These are phyloP conservation scores for Penicillium lagena DNA, from an alignment of 495 filamentous ascomycete genomes.

Conservation along the genomic window DNA sequence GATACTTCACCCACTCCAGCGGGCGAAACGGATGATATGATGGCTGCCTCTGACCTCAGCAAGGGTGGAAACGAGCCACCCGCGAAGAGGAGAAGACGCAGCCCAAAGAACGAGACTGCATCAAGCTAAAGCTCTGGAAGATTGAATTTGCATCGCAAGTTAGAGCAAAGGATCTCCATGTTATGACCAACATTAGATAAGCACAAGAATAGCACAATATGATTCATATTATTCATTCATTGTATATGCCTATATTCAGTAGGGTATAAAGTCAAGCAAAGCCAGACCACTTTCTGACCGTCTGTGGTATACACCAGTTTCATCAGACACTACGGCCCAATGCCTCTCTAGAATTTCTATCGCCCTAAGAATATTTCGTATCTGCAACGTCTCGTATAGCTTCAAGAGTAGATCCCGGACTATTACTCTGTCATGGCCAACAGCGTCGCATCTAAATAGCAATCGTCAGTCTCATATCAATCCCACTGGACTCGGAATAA, in stretches of 20 bases:
- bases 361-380: conserved; percentile 10
- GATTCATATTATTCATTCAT: too few relatives aligned
- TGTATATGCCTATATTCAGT: background rate
- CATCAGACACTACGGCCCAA: background rate
- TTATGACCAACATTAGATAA: too few relatives aligned
- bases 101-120: conserved; percentile 5
- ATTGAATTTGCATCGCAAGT: too few relatives aligned
- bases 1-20: background rate
- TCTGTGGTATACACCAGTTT: background rate
- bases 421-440: background rate
- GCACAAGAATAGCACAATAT: too few relatives aligned
- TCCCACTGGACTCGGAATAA: background rate
- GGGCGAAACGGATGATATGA: conserved; percentile 13
- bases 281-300: background rate
- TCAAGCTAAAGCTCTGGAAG: too few relatives aligned
- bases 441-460: background rate
- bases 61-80: conserved; percentile 29
- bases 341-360: conserved; percentile 4
- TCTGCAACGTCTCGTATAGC: conserved; percentile 6
- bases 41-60: conserved; percentile 11
- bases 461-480: background rate
- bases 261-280: conserved; percentile 7
- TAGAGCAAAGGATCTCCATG: too few relatives aligned
- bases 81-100: conserved; percentile 25
- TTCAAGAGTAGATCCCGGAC: conserved; percentile 4